Evolutionary conservation across 345 rosid genomes (phyloP).

Genomic region (Streptanthus diversifolius): DNA sequence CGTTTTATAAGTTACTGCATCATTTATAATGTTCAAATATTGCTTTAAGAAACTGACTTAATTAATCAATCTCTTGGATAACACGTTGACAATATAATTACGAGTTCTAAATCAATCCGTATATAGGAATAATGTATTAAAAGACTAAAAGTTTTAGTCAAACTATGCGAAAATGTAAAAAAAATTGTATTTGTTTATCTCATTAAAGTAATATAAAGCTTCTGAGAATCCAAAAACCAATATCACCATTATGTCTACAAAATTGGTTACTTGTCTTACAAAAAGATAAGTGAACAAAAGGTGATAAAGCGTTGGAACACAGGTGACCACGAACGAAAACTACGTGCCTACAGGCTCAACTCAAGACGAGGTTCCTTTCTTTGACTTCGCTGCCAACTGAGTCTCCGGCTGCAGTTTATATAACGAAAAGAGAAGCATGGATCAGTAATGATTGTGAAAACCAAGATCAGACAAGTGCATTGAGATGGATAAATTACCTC

Average conservation of each 20-base stretch:
- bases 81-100: not conserved
- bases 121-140: too few species aligned
- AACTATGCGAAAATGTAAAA: too few species aligned
- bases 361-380: constrained; percentile 41
- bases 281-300: constrained; percentile 1
- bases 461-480: not conserved
- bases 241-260: not conserved
- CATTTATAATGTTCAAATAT: not conserved
- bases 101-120: too few species aligned
- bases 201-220: not conserved
- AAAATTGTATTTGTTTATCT: not conserved
- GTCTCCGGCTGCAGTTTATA: constrained; percentile 64
- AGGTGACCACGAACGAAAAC: not conserved
- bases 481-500: constrained; percentile 49
- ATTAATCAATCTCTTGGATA: not conserved
- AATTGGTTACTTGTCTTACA: constrained; percentile 7
- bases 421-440: not conserved
- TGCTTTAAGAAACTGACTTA: too few species aligned
- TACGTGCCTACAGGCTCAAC: not conserved
- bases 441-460: not conserved
- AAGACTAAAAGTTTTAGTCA: too few species aligned
- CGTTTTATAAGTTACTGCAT: not conserved
- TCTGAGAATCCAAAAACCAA: not conserved
- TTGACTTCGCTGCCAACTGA: constrained; percentile 72
- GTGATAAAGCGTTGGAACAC: not conserved